phyloP scores from a whole-genome alignment of 345 rosid genomes.

The Fremontodendron californicum region DNA sequence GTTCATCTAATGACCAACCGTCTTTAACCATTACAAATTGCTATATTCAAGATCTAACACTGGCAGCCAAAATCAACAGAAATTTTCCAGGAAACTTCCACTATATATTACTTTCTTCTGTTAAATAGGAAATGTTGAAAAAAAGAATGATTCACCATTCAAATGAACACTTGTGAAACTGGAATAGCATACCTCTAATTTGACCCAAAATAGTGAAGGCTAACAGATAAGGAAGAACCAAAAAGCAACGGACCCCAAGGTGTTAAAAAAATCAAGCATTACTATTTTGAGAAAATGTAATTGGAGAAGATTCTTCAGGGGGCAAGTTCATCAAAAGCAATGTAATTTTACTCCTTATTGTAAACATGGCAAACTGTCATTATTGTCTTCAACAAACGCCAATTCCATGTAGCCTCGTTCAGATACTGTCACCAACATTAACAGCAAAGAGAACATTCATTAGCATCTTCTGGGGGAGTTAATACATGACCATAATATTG shows the following conservation, averaged over 20 bases:
- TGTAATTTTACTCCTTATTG: conserved; percentile 54
- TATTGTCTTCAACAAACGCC: conserved; percentile 90
- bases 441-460: not conserved
- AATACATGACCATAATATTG: not conserved
- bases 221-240: conserved; percentile 20
- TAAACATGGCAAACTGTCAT: conserved; percentile 82
- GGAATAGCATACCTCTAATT: conserved; percentile 23
- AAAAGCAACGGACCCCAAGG: conserved; percentile 3
- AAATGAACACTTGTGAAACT: conserved; percentile 5
- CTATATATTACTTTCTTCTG: no score
- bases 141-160: not conserved
- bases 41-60: not conserved
- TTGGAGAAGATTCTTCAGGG: conserved; percentile 69
- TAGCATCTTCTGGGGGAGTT: not conserved
- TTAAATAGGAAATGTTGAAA: not conserved
- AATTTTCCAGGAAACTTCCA: not conserved
- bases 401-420: conserved; percentile 77
- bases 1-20: no score
- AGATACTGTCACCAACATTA: conserved; percentile 49
- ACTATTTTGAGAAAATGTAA: conserved; percentile 63
- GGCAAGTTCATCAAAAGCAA: conserved; percentile 63
- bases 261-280: conserved; percentile 36
- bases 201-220: conserved; percentile 13
- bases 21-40: not conserved
- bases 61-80: conserved; percentile 8